Conservation (phyloP, 805 yeast genomes). For the Candida alai region DNA sequence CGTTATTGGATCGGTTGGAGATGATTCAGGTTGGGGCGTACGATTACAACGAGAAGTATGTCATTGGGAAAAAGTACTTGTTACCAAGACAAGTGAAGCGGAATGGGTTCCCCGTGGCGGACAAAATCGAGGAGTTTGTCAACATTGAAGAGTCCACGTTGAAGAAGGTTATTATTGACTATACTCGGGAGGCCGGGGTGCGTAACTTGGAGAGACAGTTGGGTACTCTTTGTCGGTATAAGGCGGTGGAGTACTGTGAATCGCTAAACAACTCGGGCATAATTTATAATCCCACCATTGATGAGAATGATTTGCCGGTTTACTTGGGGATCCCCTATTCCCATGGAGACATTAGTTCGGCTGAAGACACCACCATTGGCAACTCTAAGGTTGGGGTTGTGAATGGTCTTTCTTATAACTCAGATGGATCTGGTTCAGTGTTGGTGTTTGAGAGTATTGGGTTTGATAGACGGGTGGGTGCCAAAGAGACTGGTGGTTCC, state of each 20-base stretch:
- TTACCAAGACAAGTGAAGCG: constrained; percentile 71
- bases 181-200: constrained; percentile 85
- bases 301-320: constrained; percentile 54
- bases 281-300: constrained; percentile 40
- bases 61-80: constrained; percentile 64
- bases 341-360: constrained; percentile 26
- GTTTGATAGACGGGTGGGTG: constrained; percentile 42
- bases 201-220: constrained; percentile 72
- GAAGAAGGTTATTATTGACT: constrained; percentile 58
- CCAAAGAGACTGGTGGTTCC: constrained; percentile 20
- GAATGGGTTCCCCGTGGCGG: constrained; percentile 52
- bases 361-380: constrained; percentile 34
- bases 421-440: constrained; percentile 82
- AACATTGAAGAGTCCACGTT: constrained; percentile 50
- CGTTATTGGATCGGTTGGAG: constrained; percentile 81
- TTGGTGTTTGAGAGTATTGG: constrained; percentile 75
- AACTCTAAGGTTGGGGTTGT: constrained; percentile 69
- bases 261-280: constrained; percentile 16
- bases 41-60: constrained; percentile 69
- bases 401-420: constrained; percentile 83
- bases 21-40: constrained; percentile 76
- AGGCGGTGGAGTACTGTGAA: constrained; percentile 66
- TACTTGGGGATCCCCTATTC: constrained; percentile 65
- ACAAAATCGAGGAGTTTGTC: constrained; percentile 33
- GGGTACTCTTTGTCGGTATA: constrained; percentile 74